These are phyloP conservation scores for Biscogniauxia mediterranea DNA, from an alignment of 2,329 filamentous ascomycete genomes.

Conservation along the genomic window DNA sequence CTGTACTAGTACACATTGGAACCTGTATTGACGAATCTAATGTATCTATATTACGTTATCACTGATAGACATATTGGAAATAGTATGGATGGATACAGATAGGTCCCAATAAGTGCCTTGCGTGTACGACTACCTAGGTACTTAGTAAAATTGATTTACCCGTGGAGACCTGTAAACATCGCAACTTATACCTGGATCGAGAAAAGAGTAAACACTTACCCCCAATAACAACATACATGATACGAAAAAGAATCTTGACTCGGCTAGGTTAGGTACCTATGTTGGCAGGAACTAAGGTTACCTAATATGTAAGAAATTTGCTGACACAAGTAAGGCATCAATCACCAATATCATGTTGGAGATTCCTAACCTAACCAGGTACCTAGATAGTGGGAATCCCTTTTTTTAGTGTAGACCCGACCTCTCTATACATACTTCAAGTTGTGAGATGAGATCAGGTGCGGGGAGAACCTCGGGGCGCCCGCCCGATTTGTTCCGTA, in stretches of 20 bases:
- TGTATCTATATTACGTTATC: too few species aligned
- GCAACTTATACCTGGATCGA: background rate
- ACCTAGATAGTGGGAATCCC: background rate
- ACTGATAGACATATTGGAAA: too few species aligned
- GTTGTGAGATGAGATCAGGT: background rate
- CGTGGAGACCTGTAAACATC: background rate
- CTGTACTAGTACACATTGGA: too few species aligned
- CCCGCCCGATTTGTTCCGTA: constrained; percentile 1
- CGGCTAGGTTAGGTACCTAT: background rate
- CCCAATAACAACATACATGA: too few species aligned
- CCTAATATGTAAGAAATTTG: background rate
- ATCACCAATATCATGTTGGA: background rate
- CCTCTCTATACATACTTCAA: too few species aligned
- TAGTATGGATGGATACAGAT: too few species aligned
- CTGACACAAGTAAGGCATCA: background rate
- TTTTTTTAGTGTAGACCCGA: background rate
- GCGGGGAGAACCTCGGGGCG: background rate
- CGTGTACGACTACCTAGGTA: too few species aligned
- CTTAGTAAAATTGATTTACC: background rate
- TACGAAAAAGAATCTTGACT: too few species aligned
- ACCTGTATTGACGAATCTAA: too few species aligned
- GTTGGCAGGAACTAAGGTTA: background rate
- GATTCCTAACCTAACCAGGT: too few species aligned
- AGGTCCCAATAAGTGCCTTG: too few species aligned
- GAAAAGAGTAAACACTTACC: background rate